Base-by-base conservation (phyloP, 345 rosid genomes). In the Gossypium anomalum region DNA sequence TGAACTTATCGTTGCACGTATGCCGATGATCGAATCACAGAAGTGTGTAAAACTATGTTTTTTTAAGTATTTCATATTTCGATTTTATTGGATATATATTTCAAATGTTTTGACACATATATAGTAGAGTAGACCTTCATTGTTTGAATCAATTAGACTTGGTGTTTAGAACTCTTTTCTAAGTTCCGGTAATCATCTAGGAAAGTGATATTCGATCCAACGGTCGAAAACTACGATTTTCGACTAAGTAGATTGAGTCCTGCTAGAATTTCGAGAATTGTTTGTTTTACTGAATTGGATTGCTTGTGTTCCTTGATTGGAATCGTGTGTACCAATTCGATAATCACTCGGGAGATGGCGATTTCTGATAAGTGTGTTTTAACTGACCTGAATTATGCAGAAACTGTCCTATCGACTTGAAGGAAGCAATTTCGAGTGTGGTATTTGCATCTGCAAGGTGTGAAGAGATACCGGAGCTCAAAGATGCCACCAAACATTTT, bases 11-110 rank as follows among this genome's bases (percentile, higher is more conserved):
- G 89, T 81, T 19, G 87, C 88, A 22, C 98, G 97, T 51, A 79
- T 95, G 82, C 88, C 89, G 16, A 87, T 95, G 2, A 83, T 95
- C n/a, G 99, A 95, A 48, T 91, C 97, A 0, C 97, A 94, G 25
- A 89, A 88, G 98, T 95, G 87, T 38, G 97, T 77, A 2, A 49
- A 23, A 9, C 4, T 63, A 14, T 69, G 9, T 59, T 56, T 47
- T 14, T 34, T 34, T 4, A 34, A 73, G 65, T 4, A 27, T 10
- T 58, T 56, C 6, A 1, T 4, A 2, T 17, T 53, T 73, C 25
- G 52, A 3, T 60, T 70, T 13, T 68, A 11, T 34, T 34, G 41
- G 41, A 34, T 34, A 34, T 34, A 4, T 34, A 34, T 55, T 52
- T 66, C 29, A 38, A 38, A 38, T 12, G 4, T 27, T 47, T 14